Conservation (phyloP, 2,329 filamentous ascomycete species). For the Fusarium foetens region DNA sequence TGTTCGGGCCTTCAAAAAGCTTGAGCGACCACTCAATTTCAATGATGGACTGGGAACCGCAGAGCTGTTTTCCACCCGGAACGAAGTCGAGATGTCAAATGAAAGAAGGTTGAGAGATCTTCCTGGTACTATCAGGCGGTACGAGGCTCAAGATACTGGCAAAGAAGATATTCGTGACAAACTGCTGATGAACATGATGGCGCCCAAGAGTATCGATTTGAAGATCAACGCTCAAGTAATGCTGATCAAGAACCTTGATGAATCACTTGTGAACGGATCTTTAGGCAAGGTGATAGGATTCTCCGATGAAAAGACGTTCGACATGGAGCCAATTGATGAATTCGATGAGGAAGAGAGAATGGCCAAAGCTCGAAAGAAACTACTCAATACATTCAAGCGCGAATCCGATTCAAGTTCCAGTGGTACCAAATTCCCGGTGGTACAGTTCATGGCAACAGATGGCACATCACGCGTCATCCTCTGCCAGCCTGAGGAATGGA, state of each 20-base stretch:
- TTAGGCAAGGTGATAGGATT: constrained; percentile 78
- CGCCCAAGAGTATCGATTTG: constrained; percentile 79
- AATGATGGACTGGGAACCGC: constrained; percentile 77
- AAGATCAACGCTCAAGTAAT: constrained; percentile 97
- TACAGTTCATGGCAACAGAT: constrained; percentile 82
- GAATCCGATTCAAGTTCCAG: constrained; percentile 58
- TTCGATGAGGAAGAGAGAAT: constrained; percentile 54
- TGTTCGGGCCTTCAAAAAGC: constrained; percentile 76
- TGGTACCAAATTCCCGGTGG: constrained; percentile 77
- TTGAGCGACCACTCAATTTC: constrained; percentile 77
- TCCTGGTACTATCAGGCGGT: constrained; percentile 73
- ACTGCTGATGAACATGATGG: constrained; percentile 90
- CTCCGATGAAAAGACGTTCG: constrained; percentile 53
- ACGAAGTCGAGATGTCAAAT: constrained; percentile 91
- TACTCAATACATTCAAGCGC: constrained; percentile 59
- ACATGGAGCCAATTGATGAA: constrained; percentile 54
- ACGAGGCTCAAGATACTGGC: constrained; percentile 79
- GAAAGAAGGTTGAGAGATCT: constrained; percentile 76
- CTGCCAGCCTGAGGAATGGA: constrained; percentile 91
- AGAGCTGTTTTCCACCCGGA: constrained; percentile 90
- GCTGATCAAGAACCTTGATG: constrained; percentile 99
- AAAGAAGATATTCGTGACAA: constrained; percentile 78
- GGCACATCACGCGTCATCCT: constrained; percentile 74
- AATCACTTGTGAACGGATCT: constrained; percentile 92
- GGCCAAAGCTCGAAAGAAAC: constrained; percentile 64